Conservation (phyloP, 1,139 yeast species). For the Groenewaldozyma auringiensis region DNA sequence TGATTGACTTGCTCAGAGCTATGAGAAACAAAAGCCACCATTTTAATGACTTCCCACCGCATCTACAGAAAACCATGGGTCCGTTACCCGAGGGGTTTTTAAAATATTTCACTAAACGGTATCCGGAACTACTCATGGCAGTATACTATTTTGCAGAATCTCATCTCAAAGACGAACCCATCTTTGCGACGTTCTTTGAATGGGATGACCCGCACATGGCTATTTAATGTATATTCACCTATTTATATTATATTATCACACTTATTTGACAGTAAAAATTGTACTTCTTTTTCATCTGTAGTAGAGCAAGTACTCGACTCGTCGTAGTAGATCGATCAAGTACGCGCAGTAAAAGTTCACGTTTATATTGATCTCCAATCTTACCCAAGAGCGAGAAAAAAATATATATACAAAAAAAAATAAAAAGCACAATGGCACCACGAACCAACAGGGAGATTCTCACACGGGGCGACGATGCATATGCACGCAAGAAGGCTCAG, state of each 20-base stretch:
- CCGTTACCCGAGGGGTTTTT: conserved; percentile 82
- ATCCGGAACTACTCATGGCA: conserved; percentile 73
- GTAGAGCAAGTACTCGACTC: too few relatives aligned
- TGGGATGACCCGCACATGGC: conserved; percentile 9
- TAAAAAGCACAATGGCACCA: conserved; percentile 11
- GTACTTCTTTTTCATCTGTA: not conserved
- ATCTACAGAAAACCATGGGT: conserved; percentile 52
- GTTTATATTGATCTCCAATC: too few relatives aligned
- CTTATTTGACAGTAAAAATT: not conserved
- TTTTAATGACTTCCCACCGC: conserved; percentile 75
- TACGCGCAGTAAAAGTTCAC: too few relatives aligned
- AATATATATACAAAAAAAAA: too few relatives aligned
- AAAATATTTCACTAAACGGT: conserved; percentile 59
- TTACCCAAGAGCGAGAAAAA: too few relatives aligned
- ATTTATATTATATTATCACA: not conserved
- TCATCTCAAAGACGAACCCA: conserved; percentile 53
- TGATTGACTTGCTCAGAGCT: conserved; percentile 83
- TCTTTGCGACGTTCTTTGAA: conserved; percentile 47
- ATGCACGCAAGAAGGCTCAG: conserved; percentile 53
- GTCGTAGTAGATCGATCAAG: too few relatives aligned
- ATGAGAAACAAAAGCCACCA: conserved; percentile 90
- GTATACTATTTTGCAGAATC: conserved; percentile 58
- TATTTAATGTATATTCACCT: not conserved
- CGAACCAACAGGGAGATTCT: conserved; percentile 65
- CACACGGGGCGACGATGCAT: conserved; percentile 72